Conservation (phyloP, 1,284 basidiomycete species). For the Mycena citricolor region DNA sequence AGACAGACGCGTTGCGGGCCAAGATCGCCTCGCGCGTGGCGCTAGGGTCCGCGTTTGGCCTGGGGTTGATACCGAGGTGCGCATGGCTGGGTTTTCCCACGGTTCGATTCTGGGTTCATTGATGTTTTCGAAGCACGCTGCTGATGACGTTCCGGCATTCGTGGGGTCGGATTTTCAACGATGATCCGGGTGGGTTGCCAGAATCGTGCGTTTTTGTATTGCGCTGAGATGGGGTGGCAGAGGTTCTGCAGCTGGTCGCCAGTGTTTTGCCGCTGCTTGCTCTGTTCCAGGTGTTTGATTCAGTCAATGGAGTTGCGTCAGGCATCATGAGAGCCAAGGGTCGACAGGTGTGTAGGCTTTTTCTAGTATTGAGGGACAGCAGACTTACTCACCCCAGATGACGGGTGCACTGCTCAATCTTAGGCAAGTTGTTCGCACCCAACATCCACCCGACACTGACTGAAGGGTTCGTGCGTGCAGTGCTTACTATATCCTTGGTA, state of each 20-base stretch:
- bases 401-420: conserved; percentile 64
- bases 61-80: no score
- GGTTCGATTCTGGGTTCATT: no score
- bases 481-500: conserved; percentile 65
- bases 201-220: no score
- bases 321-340: conserved; percentile 79
- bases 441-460: not conserved
- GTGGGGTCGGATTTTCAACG: conserved; percentile 85
- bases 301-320: conserved; percentile 62
- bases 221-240: conserved; percentile 31
- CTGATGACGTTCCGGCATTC: conserved; percentile 69
- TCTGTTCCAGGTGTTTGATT: conserved; percentile 81
- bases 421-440: conserved; percentile 36
- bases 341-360: conserved; percentile 50
- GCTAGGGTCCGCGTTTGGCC: conserved; percentile 56
- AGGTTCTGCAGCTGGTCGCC: conserved; percentile 66
- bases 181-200: conserved; percentile 57
- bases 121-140: conserved; percentile 57
- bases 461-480: conserved; percentile 31
- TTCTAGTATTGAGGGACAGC: not conserved
- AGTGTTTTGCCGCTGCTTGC: conserved; percentile 71
- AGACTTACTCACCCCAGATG: conserved; percentile 45
- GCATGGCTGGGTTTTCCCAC: no score
- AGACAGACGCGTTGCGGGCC: conserved; percentile 65
- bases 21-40: conserved; percentile 59